Evolutionary conservation across 805 yeast species (phyloP), one percentile per base, ranked within the genome.

Genomic region (Metschnikowia rubicola): DNA sequence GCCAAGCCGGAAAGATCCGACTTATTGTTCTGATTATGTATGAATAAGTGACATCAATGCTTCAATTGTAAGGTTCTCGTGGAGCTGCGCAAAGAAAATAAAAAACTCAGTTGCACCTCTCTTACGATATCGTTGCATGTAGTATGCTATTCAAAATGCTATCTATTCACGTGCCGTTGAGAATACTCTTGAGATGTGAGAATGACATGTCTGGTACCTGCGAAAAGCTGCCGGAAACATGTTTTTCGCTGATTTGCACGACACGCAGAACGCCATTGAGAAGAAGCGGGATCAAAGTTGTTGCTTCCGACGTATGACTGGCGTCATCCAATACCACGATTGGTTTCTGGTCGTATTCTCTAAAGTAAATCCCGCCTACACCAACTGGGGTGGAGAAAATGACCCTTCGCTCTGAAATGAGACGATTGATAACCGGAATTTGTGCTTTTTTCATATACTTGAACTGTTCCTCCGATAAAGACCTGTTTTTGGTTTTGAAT

Each of bases 321-420:
- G 87, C 77, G 64, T 84, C 90, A 68, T 84, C 90, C 85, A 84
- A 81, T 28, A 84, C 81, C 7, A 84, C 85, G 3, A 81, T 80
- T 0, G 88, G 88, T 44, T 75, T 60, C 51, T 70, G 73, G 35
- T 71, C 67, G 7, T 82, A 66, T n/a, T 75, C 68, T 53, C 80
- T 82, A 52, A 84, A 63, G 52, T 77, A 79, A 33, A 78, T 37
- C 10, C 51, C 85, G 44, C 88, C 88, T 8, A 87, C 83, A 31
- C 80, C 81, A 31, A 83, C 86, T 2, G 86, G 80, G 1, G 91
- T 84, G 0, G 89, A 79, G 59, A 84, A 80, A 15, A 84, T 80
- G 13, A 84, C 84, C 26, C 48, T 28, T 8, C 46, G 46, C 39
- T 81, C 86, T 0, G 79, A 75, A 21, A 81, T 74, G n/a, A 50